Evolutionary conservation across 1,139 yeast genomes (phyloP), one percentile per base, ranked within the genome.

Genomic region (Kluyveromyces sp.): DNA sequence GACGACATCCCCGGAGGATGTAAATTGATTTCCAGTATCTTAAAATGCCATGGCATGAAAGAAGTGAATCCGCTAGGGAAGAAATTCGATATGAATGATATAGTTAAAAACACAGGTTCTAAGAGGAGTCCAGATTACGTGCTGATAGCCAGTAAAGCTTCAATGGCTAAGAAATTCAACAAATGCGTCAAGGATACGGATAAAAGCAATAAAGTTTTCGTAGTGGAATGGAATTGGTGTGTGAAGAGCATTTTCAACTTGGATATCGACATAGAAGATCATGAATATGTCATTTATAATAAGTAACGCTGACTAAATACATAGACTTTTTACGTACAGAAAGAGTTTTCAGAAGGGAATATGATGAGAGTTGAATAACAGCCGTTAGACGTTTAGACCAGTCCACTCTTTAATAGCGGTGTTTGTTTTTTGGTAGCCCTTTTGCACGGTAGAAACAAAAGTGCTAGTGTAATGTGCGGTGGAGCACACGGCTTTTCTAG

Each of bases 1-100:
- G 60, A 76, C 1, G 79, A 78, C 44, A 69, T 84, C 33, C 77
- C 79, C n/a, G 95, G 94, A 29, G 89, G 94, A 0, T 65, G 71
- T 3, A 75, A 75, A 0, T 74, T 80, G 1, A 75, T 87, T 4
- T 70, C 81, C 1, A 71, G 78, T 37, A 82, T 89, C 26, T 68
- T 88, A 25, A 67, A 66, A 39, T 76, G 81, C 2, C 95, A 88
- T 61, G 95, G 95, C 27, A 67, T 63, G 4, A 60, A 72, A n/a
- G 65, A 67, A 42, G 67, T 69, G 3, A 66, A 67, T 25, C 62
- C 71, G 34, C 63, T 77, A 52, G 70, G 52, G 3, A 50, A 45
- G 31, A 53, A 54, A 47, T 48, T 48, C 26, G 51, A 51, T 26
- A 35, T 48, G 15, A 37, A 48, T 3, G 56, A 52, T 36, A 35